Evolutionary conservation across 2,329 filamentous ascomycete species (phyloP).

Genomic region (Arthrobotrys sinensis): DNA sequence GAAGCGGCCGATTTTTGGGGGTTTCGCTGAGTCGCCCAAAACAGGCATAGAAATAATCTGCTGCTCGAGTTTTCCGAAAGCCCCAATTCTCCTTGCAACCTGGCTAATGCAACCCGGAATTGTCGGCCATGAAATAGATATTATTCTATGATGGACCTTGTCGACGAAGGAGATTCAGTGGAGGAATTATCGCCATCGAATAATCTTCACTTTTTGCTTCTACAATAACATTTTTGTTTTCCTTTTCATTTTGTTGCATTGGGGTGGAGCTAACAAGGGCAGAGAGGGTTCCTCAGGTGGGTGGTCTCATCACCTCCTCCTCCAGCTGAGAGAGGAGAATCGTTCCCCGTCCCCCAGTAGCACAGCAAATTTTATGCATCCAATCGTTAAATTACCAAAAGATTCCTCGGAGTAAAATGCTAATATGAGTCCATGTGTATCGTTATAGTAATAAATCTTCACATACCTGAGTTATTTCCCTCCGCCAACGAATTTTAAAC

Average conservation of each 20-base stretch:
- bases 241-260: slow-evolving; percentile 40
- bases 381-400: slow-evolving; percentile 9
- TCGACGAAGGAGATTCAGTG: slow-evolving; percentile 48
- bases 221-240: slow-evolving; percentile 26
- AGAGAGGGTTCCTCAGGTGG: slow-evolving; percentile 41
- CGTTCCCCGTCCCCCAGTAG: slow-evolving; percentile 15
- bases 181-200: slow-evolving; percentile 47
- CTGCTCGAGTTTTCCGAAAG: slow-evolving; percentile 58
- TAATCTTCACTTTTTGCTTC: slow-evolving; percentile 1
- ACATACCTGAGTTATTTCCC: slow-evolving; percentile 32
- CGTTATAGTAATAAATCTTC: slow-evolving; percentile 10
- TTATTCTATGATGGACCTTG: slow-evolving; percentile 47
- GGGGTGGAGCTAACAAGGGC: slow-evolving; percentile 32
- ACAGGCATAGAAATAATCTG: slow-evolving; percentile 60
- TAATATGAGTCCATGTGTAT: slow-evolving; percentile 18
- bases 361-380: slow-evolving; percentile 25
- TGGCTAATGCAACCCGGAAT: slow-evolving; percentile 59
- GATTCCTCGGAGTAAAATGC: slow-evolving; percentile 16
- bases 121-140: slow-evolving; percentile 34
- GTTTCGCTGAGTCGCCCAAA: slow-evolving; percentile 47
- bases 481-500: slow-evolving; percentile 21
- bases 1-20: slow-evolving; percentile 16
- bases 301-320: slow-evolving; percentile 34
- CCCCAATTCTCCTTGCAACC: slow-evolving; percentile 46
- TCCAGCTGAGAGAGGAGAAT: slow-evolving; percentile 12